Evolutionary conservation across 2,329 filamentous ascomycete genomes (phyloP).

Genomic region (Pseudocercospora eumusae): DNA sequence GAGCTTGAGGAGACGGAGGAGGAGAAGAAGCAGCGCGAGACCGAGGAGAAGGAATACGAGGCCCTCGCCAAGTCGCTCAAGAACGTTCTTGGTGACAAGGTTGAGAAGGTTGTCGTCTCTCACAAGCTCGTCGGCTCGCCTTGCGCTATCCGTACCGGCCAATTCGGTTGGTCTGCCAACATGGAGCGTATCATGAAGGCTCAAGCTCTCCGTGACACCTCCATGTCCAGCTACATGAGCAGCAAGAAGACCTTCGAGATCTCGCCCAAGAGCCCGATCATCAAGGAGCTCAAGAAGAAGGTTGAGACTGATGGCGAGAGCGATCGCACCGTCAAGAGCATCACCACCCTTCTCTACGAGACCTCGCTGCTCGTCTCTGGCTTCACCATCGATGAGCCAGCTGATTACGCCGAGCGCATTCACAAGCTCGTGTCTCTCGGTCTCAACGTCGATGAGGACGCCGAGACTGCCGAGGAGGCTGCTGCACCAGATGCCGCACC

Average conservation of each 20-base stretch:
- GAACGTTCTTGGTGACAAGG: conserved; percentile 98
- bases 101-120: conserved; percentile 99
- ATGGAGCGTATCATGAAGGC: conserved; percentile 99
- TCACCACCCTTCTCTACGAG: conserved; percentile 97
- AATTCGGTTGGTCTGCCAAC: conserved; percentile 99
- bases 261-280: conserved; percentile 95
- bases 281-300: conserved; percentile 99
- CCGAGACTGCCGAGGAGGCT: conserved; percentile 65
- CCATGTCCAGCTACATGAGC: conserved; percentile 99
- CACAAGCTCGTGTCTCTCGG: conserved; percentile 99
- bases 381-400: conserved; percentile 99
- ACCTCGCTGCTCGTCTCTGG: conserved; percentile 97
- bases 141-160: conserved; percentile 98
- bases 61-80: conserved; percentile 92
- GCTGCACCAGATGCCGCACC: conserved; percentile 61
- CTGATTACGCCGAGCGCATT: conserved; percentile 96
- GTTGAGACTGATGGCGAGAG: conserved; percentile 96
- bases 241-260: conserved; percentile 99
- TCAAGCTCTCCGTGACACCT: conserved; percentile 98
- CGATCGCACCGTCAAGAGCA: conserved; percentile 98
- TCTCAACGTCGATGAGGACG: conserved; percentile 94
- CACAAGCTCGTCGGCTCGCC: conserved; percentile 95
- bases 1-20: conserved; percentile 99
- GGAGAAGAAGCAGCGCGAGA: conserved; percentile 95
- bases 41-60: conserved; percentile 98